Base-by-base conservation (phyloP, 768 basidiomycete species). In the Mycena maculata region DNA sequence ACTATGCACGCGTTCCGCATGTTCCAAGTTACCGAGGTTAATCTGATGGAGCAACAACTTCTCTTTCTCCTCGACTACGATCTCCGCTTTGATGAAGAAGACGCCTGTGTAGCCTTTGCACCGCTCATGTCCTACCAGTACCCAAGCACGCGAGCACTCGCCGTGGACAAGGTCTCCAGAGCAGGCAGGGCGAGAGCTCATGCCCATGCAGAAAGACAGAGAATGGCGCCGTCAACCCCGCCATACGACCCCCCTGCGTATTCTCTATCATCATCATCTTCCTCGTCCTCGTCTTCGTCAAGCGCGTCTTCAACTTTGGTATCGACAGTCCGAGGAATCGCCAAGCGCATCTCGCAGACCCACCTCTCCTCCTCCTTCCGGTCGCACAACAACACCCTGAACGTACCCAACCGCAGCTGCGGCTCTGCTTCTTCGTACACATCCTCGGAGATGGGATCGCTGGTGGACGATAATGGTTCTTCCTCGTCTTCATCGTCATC, bases 31-130 rank as follows among this genome's bases (percentile, higher is more conserved):
- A 78, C 82, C 13, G 93, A 94, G 81, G 90, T 98, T 78, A 98
- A 96, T 79, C 85, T 96, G 67, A 99, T 99, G 97, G 97, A 99
- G 82, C 93, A 90, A 81, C 95, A 99, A 80, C 88, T 99, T 30
- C 89, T 99, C 59, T 92, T 87, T 78, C 84, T 99, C 64, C 89
- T 99, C 72, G 93, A 97, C 81, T 96, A 93, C 77, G 91, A 98
- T 78, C 88, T 99, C 62, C 90, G 94, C 52, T 94, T 98, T 77
- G 86, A 89, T 71, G 97, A 99, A 80, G 79, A 81, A 28, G 95
- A 98, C 73, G 90, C 92, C 61, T 86, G 91, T 72, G 75, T 75
- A 30, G 82, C 84, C 13, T 96, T 98, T 80, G 86, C 84, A 13
- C 90, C 92, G 3, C 90, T 93, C 79, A 84, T 93, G 82, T 69